These are phyloP conservation scores for Alopecurus myosuroides DNA, from an alignment of 176 grass and related monocot genomes.

Conservation along the genomic window DNA sequence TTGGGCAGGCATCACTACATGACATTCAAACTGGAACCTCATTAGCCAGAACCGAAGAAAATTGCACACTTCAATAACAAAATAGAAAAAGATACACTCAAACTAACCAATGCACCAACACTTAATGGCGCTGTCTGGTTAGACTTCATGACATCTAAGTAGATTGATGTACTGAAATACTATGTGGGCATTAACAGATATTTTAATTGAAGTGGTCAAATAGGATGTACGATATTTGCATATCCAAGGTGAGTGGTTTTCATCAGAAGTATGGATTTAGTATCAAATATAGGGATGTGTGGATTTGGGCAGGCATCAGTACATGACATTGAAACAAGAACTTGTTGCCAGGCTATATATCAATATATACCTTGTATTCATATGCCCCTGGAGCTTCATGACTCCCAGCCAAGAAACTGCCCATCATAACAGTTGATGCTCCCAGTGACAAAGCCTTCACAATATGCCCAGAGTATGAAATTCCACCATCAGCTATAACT, in stretches of 20 bases:
- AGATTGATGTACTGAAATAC: background rate
- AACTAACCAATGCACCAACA: background rate
- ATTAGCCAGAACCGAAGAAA: background rate
- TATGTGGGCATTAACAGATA: background rate
- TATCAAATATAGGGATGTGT: background rate
- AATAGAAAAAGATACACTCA: background rate
- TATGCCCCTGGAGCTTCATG: constrained; percentile 87
- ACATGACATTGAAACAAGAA: background rate
- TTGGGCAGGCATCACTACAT: background rate
- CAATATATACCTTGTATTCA: constrained; percentile 53
- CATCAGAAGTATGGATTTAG: background rate
- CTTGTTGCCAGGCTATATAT: background rate
- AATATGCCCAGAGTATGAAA: constrained; percentile 95
- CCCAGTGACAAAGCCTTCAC: constrained; percentile 87
- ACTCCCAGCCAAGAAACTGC: constrained; percentile 92
- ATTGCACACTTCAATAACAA: background rate
- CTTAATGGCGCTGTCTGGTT: background rate
- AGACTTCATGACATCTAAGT: constrained; percentile 1
- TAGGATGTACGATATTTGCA: constrained; percentile 10
- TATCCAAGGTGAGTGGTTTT: background rate
- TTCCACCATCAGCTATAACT: constrained; percentile 93
- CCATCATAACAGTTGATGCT: constrained; percentile 94
- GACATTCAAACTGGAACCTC: too few relatives aligned
- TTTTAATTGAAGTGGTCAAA: background rate
- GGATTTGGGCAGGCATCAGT: background rate